These are phyloP conservation scores for Sesbania bispinosa DNA, from an alignment of 306 rosid species.

Conservation along the genomic window DNA sequence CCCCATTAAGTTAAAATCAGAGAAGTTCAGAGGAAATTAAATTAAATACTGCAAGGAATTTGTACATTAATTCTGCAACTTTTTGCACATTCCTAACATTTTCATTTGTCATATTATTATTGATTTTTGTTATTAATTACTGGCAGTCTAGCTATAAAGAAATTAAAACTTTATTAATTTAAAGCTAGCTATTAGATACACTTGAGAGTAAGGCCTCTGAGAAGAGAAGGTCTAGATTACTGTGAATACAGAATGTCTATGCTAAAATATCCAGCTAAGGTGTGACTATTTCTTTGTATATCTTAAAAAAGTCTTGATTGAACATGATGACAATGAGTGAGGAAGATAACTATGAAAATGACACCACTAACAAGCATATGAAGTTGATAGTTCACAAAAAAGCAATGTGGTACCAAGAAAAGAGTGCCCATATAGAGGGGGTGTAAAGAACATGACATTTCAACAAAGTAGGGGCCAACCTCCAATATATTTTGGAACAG, in stretches of 20 bases:
- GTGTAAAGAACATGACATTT: constrained; percentile 17
- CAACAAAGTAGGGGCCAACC: constrained; percentile 27
- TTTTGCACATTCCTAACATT: not conserved
- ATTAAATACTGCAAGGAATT: too few relatives aligned
- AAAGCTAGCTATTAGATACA: not conserved
- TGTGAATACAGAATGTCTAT: not conserved
- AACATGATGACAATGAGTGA: constrained; percentile 33
- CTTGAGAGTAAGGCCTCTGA: not conserved
- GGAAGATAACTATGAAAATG: constrained; percentile 41
- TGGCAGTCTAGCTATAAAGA: not conserved
- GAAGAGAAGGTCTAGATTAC: not conserved
- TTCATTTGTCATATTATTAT: too few relatives aligned
- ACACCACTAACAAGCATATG: constrained; percentile 36
- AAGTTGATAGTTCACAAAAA: constrained; percentile 41
- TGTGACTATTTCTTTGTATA: not conserved
- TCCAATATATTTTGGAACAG: constrained; percentile 32
- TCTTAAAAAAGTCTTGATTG: constrained; percentile 25
- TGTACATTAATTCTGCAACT: not conserved
- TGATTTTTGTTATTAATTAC: not conserved
- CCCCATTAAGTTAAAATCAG: too few relatives aligned
- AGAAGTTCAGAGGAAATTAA: not conserved
- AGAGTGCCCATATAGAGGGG: constrained; percentile 21
- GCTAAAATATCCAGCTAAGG: constrained; percentile 7
- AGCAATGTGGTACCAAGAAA: constrained; percentile 27
- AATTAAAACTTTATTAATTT: not conserved